A percentile compares a stretch with the other conserved stretches of the same genome.
Conservation (phyloP, 116 monocot species). For the Papilionanthe hybrid region DNA sequence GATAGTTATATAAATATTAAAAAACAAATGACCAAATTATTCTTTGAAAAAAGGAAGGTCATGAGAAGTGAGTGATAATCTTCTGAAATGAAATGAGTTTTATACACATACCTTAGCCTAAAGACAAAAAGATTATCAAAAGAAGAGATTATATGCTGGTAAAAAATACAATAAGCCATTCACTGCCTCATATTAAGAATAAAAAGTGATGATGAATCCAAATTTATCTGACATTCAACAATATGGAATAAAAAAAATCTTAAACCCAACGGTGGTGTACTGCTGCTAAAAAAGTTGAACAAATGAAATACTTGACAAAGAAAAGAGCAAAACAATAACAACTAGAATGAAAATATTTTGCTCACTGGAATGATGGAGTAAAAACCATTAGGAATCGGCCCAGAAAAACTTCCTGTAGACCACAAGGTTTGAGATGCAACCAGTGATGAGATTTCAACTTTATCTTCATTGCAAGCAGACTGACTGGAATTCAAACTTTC, state of each 20-base stretch:
- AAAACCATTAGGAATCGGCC: conserved; percentile 91
- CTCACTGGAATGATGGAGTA: conserved; percentile 86
- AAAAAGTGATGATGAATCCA: background rate
- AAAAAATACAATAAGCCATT: background rate
- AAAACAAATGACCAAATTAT: background rate
- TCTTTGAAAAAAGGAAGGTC: background rate
- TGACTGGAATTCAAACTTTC: conserved; percentile 19
- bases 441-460: conserved; percentile 35
- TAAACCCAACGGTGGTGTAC: background rate
- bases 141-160: background rate
- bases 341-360: conserved; percentile 3
- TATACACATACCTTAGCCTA: background rate
- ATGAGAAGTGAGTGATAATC: background rate
- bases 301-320: background rate
- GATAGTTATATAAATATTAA: background rate
- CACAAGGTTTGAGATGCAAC: conserved; percentile 81
- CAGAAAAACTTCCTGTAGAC: conserved; percentile 74
- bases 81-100: background rate
- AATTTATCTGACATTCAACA: background rate
- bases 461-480: conserved; percentile 9
- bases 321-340: background rate
- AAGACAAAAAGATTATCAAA: background rate
- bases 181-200: background rate
- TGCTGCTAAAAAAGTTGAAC: background rate
- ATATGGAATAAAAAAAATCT: background rate